These are phyloP conservation scores for Alternaria ethzedia DNA, from an alignment of 2,329 filamentous ascomycete genomes.

Conservation along the genomic window DNA sequence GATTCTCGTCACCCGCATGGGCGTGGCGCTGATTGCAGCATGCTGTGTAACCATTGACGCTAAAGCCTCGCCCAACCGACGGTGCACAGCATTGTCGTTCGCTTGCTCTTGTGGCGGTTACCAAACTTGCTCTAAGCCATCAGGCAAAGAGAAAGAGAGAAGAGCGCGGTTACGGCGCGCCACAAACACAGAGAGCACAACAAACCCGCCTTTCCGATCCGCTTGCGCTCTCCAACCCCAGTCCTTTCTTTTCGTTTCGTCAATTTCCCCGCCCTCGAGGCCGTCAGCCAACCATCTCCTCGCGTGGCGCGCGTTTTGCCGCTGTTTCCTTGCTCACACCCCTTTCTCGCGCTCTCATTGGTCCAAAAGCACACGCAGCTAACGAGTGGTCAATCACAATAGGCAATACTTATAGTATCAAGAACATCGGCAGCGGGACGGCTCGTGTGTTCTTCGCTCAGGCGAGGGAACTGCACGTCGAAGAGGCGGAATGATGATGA, in stretches of 20 bases:
- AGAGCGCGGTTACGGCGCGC: slow-evolving; percentile 17
- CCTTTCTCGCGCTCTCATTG: neutral
- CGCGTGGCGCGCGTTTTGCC: neutral
- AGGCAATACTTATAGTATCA: slow-evolving; percentile 95
- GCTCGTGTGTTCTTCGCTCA: slow-evolving; percentile 92
- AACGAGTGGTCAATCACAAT: slow-evolving; percentile 3
- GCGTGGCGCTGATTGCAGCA: slow-evolving; percentile 27
- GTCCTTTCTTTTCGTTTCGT: neutral
- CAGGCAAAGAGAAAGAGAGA: neutral
- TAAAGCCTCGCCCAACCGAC: slow-evolving; percentile 9
- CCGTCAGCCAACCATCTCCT: neutral
- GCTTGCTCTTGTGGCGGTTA: slow-evolving; percentile 3
- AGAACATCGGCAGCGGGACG: slow-evolving; percentile 74
- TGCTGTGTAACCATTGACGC: slow-evolving; percentile 34
- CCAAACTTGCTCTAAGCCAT: neutral
- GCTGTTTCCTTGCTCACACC: neutral
- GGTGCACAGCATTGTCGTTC: slow-evolving; percentile 23
- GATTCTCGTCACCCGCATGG: slow-evolving; percentile 20
- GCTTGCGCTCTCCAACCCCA: neutral
- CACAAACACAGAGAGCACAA: neutral
- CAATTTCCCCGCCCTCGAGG: neutral
- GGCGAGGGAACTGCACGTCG: slow-evolving; percentile 65
- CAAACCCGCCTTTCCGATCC: neutral
- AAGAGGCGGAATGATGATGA: slow-evolving; percentile 17
- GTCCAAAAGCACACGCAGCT: slow-evolving; percentile 12